These are phyloP conservation scores for Diaporthe nobilis DNA, from an alignment of 2,329 filamentous ascomycete species.

Conservation along the genomic window DNA sequence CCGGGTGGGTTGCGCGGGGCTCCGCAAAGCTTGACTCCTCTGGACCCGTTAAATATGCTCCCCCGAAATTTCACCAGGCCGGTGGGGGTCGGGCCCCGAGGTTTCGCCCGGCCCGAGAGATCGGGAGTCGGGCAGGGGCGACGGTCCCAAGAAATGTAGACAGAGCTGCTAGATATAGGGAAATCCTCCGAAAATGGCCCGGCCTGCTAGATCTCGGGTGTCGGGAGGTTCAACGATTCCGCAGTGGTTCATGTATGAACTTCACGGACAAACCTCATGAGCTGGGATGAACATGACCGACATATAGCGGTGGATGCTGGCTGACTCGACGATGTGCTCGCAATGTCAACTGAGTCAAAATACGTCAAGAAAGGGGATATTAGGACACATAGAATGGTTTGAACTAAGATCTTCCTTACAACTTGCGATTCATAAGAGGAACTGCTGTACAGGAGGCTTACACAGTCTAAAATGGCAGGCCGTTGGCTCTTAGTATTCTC, in stretches of 20 bases:
- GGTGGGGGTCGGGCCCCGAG: not conserved
- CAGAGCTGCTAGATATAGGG: not conserved
- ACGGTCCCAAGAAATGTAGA: not conserved
- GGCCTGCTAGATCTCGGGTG: not conserved
- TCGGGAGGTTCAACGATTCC: not conserved
- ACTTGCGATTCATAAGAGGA: not conserved
- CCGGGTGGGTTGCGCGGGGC: not conserved
- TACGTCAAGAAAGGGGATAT: not conserved
- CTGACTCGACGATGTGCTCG: not conserved
- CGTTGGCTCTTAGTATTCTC: not conserved
- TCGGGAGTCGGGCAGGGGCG: not conserved
- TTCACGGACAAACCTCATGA: not conserved
- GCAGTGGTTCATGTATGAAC: not conserved
- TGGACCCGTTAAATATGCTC: not conserved
- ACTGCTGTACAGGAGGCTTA: not conserved
- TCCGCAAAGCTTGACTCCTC: conserved; percentile 13
- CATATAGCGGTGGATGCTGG: not conserved
- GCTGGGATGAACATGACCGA: not conserved
- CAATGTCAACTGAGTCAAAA: not conserved
- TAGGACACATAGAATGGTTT: not conserved
- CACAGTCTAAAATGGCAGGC: not conserved
- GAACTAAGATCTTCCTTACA: not conserved
- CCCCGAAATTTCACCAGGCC: not conserved
- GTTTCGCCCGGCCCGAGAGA: not conserved
- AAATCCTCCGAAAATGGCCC: not conserved